Conservation (phyloP, 306 rosid genomes). For the Abrus precatorius region DNA sequence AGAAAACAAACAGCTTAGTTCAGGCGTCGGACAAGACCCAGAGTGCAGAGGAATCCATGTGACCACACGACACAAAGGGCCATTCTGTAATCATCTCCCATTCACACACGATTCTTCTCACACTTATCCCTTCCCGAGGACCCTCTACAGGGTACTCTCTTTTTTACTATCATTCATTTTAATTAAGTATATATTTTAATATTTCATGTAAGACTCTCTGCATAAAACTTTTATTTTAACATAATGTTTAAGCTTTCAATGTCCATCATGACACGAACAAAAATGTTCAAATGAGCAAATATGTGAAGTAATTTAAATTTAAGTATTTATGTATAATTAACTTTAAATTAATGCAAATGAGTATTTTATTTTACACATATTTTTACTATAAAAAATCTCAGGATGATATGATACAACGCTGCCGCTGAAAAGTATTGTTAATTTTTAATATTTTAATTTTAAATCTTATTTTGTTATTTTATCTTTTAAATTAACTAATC, state of each 20-base stretch:
- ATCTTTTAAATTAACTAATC: no score
- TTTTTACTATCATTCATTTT: not conserved
- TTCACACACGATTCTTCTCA: constrained; percentile 40
- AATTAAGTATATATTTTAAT: constrained; percentile 2
- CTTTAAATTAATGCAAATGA: no score
- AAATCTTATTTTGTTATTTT: no score
- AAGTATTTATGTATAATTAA: no score
- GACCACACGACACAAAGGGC: constrained; percentile 62
- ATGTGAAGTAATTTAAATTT: no score
- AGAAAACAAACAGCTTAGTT: constrained; percentile 45
- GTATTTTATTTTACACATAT: no score
- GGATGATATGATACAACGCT: no score
- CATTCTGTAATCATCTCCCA: constrained; percentile 65
- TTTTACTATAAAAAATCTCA: no score
- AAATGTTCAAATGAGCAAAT: no score
- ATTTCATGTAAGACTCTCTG: not conserved
- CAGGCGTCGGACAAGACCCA: constrained; percentile 59
- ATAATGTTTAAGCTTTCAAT: not conserved
- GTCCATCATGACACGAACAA: not conserved
- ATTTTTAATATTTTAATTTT: no score
- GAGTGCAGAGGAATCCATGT: constrained; percentile 86
- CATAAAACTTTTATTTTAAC: no score
- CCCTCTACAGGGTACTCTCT: not conserved
- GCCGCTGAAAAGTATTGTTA: no score
- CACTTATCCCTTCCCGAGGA: constrained; percentile 53